Percentiles rank a stretch among this genome's conserved stretches.
phyloP scores from a whole-genome alignment of 306 rosid genomes.

The Pueraria montana region DNA sequence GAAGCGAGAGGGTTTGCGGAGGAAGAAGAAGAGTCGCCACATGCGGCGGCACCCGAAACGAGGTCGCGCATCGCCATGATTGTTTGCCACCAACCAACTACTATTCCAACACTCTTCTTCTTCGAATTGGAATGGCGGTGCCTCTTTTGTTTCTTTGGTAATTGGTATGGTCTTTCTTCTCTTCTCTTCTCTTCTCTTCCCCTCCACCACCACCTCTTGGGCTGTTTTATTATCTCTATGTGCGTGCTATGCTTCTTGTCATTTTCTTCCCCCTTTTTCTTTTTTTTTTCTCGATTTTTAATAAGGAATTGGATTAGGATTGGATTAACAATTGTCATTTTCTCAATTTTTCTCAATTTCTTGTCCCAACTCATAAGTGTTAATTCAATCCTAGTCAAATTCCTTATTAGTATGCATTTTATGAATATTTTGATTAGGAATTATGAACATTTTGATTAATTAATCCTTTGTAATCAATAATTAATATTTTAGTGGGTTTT shows the following conservation, averaged over 20 bases:
- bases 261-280: background rate
- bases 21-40: constrained; percentile 84
- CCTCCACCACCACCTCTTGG: background rate
- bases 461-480: no score
- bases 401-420: no score
- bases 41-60: constrained; percentile 81
- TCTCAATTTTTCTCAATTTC: no score
- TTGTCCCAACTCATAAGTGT: no score
- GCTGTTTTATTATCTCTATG: constrained; percentile 11
- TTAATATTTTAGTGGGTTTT: no score
- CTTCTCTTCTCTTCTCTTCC: background rate
- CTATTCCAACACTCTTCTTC: background rate
- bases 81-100: background rate
- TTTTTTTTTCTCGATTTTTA: background rate
- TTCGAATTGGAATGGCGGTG: background rate
- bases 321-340: no score
- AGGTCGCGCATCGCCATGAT: constrained; percentile 98
- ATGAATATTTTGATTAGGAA: no score
- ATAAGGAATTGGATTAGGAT: background rate
- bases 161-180: background rate
- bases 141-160: background rate
- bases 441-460: no score
- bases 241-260: constrained; percentile 20
- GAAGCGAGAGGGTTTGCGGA: constrained; percentile 82
- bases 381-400: no score